Evolutionary conservation across 192 early-diverging fungal species (phyloP).

Genomic region (Phycomyces blakesleeanus): DNA sequence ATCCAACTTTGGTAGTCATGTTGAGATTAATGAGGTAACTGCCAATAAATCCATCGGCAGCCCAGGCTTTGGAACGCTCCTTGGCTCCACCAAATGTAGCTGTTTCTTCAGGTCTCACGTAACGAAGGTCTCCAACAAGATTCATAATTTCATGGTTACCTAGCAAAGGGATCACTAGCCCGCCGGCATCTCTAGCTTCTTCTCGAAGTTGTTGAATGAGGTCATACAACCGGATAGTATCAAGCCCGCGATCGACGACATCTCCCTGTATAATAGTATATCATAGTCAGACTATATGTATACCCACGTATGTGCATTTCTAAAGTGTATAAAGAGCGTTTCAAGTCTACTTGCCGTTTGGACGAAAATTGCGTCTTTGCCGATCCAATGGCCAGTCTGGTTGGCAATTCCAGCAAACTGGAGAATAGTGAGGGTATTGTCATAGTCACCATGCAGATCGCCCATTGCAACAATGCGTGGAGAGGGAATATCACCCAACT

Average conservation of each 20-base stretch:
- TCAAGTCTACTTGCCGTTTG: conserved; percentile 46
- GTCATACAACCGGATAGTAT: conserved; percentile 66
- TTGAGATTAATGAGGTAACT: conserved; percentile 38
- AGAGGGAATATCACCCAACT: background rate
- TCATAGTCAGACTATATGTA: no score
- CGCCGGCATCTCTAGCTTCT: conserved; percentile 51
- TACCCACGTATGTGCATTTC: no score
- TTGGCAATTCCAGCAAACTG: conserved; percentile 59
- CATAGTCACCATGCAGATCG: conserved; percentile 66
- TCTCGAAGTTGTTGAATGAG: conserved; percentile 52
- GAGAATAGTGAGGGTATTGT: conserved; percentile 48
- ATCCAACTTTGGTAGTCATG: conserved; percentile 45
- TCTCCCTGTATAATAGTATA: conserved; percentile 63
- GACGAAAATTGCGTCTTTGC: conserved; percentile 52
- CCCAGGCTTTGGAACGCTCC: conserved; percentile 42
- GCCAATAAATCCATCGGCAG: conserved; percentile 51
- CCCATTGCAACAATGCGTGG: conserved; percentile 62
- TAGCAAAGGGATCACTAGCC: conserved; percentile 42
- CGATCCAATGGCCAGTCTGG: conserved; percentile 57
- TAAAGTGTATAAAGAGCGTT: no score
- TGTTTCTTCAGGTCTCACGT: conserved; percentile 51
- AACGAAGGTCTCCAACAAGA: conserved; percentile 52
- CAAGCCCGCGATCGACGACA: conserved; percentile 69
- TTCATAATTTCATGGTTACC: conserved; percentile 69
- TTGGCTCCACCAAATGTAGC: conserved; percentile 50